Evolutionary conservation across 176 grass and related monocot genomes (phyloP).

Genomic region (Rhynchospora tenuis): DNA sequence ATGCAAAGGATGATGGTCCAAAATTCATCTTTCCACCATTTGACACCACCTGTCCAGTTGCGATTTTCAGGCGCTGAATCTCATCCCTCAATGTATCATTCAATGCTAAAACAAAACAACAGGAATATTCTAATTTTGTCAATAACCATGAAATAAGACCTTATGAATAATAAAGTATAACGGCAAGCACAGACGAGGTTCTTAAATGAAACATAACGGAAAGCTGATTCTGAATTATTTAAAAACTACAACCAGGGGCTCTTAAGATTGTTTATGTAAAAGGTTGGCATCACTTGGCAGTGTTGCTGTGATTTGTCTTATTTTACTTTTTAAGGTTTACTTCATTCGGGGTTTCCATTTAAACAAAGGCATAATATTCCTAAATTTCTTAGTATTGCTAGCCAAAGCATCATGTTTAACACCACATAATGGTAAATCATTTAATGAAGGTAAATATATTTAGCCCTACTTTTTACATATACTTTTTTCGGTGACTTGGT

Average conservation of each 20-base stretch:
- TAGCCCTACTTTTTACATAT: too few relatives aligned
- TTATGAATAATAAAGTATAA: background rate
- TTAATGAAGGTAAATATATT: background rate
- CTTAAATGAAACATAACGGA: background rate
- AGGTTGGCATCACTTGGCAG: background rate
- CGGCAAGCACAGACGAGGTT: background rate
- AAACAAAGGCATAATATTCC: background rate
- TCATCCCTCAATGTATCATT: slow-evolving; percentile 80
- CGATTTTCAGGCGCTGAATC: slow-evolving; percentile 83
- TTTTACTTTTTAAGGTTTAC: background rate
- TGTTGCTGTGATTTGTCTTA: background rate
- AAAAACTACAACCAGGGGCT: background rate
- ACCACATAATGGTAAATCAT: background rate
- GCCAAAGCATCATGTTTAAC: background rate
- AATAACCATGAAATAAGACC: background rate
- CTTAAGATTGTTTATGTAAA: background rate
- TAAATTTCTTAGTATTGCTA: background rate
- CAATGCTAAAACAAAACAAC: slow-evolving; percentile 40
- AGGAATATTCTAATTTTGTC: background rate
- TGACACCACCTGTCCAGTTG: slow-evolving; percentile 51
- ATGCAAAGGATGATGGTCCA: slow-evolving; percentile 31
- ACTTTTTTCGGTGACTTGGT: too few relatives aligned
- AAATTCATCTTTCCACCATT: slow-evolving; percentile 50
- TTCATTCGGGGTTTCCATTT: background rate
- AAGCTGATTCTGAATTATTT: background rate